Base-by-base conservation (phyloP, 2,329 filamentous ascomycete genomes). In the Coniochaeta pulveracea region DNA sequence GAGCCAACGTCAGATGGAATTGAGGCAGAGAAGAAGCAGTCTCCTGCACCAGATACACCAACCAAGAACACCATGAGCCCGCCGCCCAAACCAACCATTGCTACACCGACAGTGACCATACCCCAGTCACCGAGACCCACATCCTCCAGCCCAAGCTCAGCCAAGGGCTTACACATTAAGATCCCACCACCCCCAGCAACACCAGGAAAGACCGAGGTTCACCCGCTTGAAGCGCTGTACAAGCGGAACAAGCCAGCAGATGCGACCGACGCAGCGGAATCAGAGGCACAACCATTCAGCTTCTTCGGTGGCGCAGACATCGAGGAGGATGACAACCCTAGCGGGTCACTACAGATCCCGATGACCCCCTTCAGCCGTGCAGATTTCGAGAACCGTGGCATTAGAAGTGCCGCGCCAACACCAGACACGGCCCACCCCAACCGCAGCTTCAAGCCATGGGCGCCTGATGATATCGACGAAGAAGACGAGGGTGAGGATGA, bases 151-250 rank as follows among this genome's bases (percentile, higher is more conserved):
- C 71, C 68, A 9, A 53, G 62, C 29, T 71, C 68, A 9, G 49
- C 60, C 21, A 61, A 56, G 38, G 64, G 58, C 44, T 54, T 78
- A 26, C 67, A 63, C 17, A 72, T 77, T 51, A 67, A 66, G 45
- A 71, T 73, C 36, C 66, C 67, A 10, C 58, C 63, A 14, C 66
- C 67, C 11, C 58, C 63, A 14, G 40, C 55, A 34, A 62, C 63
- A 5, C 60, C 68, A 1, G 52, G 57, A n/a, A 40, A 51, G 3
- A 43, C 54, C 33, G 63, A 70, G 40, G 63, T 94, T 0, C 89
- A 96, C 45, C 89, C 91, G 0, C 69, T 96, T 2, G 88, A 96
- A 61, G 85, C 85, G 1, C 70, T 96, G 3, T 98, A 93, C 67
- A 96, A 95, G 59, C 75, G 75, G 4, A 57, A 72, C 1, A 68